phyloP scores from a whole-genome alignment of 2,329 filamentous ascomycete species.

The Exutisphaerella laricina region DNA sequence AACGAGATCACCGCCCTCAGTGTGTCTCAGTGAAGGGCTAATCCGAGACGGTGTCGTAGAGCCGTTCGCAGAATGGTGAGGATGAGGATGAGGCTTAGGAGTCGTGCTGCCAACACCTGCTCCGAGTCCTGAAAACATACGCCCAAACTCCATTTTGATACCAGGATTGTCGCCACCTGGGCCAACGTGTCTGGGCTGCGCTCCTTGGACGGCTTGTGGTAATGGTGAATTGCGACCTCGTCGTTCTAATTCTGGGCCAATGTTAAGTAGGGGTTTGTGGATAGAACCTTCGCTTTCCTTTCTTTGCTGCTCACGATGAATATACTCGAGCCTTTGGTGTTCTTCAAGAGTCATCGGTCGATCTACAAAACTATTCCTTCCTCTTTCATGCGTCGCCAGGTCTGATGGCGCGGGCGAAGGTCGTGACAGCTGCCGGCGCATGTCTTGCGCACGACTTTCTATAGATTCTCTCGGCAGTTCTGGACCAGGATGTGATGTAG shows the following conservation, averaged over 20 bases:
- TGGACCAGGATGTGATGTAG: constrained; percentile 20
- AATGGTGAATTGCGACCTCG: constrained; percentile 80
- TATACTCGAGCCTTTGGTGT: constrained; percentile 46
- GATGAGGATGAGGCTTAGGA: constrained; percentile 31
- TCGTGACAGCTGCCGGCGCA: constrained; percentile 26
- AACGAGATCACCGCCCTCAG: constrained; percentile 26
- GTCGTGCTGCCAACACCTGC: constrained; percentile 56
- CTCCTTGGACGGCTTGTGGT: constrained; percentile 89
- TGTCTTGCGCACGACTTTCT: constrained; percentile 25
- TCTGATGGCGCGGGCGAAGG: constrained; percentile 26
- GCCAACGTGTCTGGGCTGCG: constrained; percentile 71
- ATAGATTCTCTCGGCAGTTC: constrained; percentile 30
- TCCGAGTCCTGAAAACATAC: constrained; percentile 92
- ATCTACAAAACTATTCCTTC: constrained; percentile 33
- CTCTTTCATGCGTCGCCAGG: constrained; percentile 16
- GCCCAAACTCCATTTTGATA: constrained; percentile 91
- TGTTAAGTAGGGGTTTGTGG: constrained; percentile 61
- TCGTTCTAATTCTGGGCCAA: constrained; percentile 68
- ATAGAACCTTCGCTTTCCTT: constrained; percentile 38
- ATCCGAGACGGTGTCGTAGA: constrained; percentile 48
- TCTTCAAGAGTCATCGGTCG: constrained; percentile 34
- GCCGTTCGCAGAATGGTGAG: constrained; percentile 44
- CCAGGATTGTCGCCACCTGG: constrained; percentile 71
- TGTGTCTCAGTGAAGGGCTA: constrained; percentile 28
- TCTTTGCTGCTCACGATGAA: constrained; percentile 42